Conservation (phyloP, 2,329 filamentous ascomycete genomes). For the Colletotrichum zoysiae region DNA sequence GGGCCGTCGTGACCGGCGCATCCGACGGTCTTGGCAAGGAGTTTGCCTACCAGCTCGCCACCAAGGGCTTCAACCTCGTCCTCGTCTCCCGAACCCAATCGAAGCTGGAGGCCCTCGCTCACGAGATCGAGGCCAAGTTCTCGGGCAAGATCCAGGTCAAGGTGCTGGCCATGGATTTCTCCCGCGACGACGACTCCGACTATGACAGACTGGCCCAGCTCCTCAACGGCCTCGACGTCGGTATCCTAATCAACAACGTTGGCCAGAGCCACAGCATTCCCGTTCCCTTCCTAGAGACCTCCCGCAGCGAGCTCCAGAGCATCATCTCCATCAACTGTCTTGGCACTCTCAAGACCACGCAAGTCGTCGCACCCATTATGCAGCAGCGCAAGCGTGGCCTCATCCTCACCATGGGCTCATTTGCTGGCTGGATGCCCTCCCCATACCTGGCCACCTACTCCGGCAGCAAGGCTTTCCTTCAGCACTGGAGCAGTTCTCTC, state of each 20-base stretch:
- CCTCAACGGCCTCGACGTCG: slow-evolving; percentile 81
- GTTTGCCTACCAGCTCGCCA: slow-evolving; percentile 89
- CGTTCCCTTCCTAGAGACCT: slow-evolving; percentile 86
- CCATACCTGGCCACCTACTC: slow-evolving; percentile 96
- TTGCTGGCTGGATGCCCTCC: slow-evolving; percentile 91
- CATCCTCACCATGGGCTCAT: slow-evolving; percentile 97
- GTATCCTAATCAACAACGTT: slow-evolving; percentile 96
- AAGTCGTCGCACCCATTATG: slow-evolving; percentile 87
- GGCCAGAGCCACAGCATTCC: slow-evolving; percentile 95
- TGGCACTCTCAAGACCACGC: slow-evolving; percentile 89
- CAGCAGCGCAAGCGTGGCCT: slow-evolving; percentile 81
- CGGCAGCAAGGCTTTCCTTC: slow-evolving; percentile 97
- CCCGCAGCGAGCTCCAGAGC: slow-evolving; percentile 82
- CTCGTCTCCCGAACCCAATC: slow-evolving; percentile 96
- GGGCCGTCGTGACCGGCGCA: slow-evolving; percentile 94
- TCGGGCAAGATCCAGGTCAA: slow-evolving; percentile 76
- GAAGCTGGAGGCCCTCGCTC: slow-evolving; percentile 83
- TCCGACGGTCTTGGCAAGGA: slow-evolving; percentile 98
- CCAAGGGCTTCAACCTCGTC: slow-evolving; percentile 93
- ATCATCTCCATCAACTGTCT: slow-evolving; percentile 97
- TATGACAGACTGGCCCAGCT: slow-evolving; percentile 79
- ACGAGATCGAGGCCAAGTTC: slow-evolving; percentile 80
- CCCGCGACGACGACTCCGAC: slow-evolving; percentile 81
- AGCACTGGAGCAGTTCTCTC: slow-evolving; percentile 93
- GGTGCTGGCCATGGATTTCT: slow-evolving; percentile 91